Conservation (phyloP, 2,329 filamentous ascomycete species). For the Lizonia empirigonia region DNA sequence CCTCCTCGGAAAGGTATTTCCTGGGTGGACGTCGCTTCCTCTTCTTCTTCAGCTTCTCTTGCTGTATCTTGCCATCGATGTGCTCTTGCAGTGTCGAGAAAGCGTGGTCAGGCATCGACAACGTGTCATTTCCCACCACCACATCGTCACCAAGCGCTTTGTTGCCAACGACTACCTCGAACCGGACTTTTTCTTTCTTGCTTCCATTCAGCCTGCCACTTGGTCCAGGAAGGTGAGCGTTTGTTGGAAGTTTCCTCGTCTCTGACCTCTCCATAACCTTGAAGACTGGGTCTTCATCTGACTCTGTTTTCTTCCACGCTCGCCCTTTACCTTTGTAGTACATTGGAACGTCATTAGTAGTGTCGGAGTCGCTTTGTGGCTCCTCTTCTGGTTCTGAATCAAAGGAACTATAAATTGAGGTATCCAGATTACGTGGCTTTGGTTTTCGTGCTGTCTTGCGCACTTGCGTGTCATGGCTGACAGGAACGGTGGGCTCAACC, state of each 20-base stretch:
- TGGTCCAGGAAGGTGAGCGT: background rate
- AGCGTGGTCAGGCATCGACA: background rate
- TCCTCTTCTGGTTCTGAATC: background rate
- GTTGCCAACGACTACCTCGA: too few relatives aligned
- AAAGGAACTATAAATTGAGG: background rate
- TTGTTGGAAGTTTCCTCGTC: background rate
- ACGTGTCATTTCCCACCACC: background rate
- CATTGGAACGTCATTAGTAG: background rate
- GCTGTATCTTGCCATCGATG: background rate
- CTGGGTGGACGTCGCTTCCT: background rate
- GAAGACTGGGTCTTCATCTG: background rate
- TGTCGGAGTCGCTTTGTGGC: background rate
- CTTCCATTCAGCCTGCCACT: background rate
- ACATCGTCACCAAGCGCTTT: background rate
- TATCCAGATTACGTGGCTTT: background rate
- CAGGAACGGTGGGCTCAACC: background rate
- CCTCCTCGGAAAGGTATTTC: background rate
- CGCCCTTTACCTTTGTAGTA: constrained; percentile 2
- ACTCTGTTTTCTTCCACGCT: background rate
- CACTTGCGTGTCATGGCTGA: background rate
- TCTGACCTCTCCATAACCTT: background rate
- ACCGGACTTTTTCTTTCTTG: background rate
- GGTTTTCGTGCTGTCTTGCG: background rate
- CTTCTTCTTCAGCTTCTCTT: background rate
- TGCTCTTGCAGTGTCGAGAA: background rate